Base-by-base conservation (phyloP, 345 rosid genomes). In the Hibiscus mutabilis region DNA sequence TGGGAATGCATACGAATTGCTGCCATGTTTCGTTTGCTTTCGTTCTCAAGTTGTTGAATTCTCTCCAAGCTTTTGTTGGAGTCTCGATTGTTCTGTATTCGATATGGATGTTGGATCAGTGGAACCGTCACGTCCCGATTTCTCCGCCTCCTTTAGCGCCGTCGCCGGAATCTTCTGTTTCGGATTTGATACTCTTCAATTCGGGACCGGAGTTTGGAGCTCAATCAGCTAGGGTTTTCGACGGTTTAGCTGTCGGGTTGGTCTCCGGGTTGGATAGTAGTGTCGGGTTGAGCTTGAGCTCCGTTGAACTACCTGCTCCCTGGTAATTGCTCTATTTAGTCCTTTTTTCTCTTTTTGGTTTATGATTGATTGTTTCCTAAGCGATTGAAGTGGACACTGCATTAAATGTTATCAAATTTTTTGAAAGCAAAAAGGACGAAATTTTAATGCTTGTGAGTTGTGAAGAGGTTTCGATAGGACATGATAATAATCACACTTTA, bases 61-160 rank as follows among this genome's bases (percentile, higher is more conserved):
- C 52, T 59, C 75, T 72, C 12, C 75, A 72, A 62, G 75, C 60
- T n/a, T 72, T 72, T 35, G 35, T 72, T 16, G 75, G 75, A 47
- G 3, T 72, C 4, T 61, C 69, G 51, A 72, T 72, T 11, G 29
- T 72, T 6, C 37, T 72, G n/a, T 72, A 89, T 84, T 94, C 98
- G 2, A 24, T 83, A 33, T 94, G 97, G 97, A 89, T 94, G 96
- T 87, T 91, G 58, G 73, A 85, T 80, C 90, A 88, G 52, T 91
- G 93, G 94, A 79, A 83, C 76, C 87, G 76, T 72, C 89, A 64
- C 60, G 29, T 70, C 19, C 94, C 89, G 19, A n/a, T 73, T 60
- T 19, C 76, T 63, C 88, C 91, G 6, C 82, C 88, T 10, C 74
- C 87, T 18, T 22, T 55, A 8, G 78, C 88, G 65, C 88, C 83